Base-by-base conservation (phyloP, 148 eudicot species). In the Amaranthus hypochondriacus region DNA sequence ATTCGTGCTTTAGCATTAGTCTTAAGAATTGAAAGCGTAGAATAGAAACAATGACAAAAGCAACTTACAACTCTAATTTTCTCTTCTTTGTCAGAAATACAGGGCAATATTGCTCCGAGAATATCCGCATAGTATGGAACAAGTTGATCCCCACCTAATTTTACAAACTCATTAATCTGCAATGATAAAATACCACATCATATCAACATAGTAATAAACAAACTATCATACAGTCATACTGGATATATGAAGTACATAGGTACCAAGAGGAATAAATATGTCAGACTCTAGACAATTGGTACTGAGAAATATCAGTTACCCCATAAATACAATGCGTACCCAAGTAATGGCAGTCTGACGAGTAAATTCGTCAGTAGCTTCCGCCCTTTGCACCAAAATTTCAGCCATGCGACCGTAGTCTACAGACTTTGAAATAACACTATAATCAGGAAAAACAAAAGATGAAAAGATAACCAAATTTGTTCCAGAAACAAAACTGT, bases 321-420 rank as follows among this genome's bases (percentile, higher is more conserved):
- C n/a, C 63, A 39, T 28, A 63, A 47, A 13, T 44, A 12, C 68
- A 73, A 63, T 50, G 62, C 87, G 79, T 89, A 95, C 99, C 99
- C 99, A 95, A 46, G 99, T 95, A 73, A 92, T 95, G 62, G 99
- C 91, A 80, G 97, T 95, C 86, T 87, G 87, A 50, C 99, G 87
- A 70, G 99, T 95, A 77, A 92, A 95, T 81, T 84, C 99, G 86
- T 95, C 99, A 59, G 82, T 73, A 48, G 97, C 88, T 77, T 86
- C 84, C 50, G 99, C 99, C 84, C 99, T 89, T 72, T 92, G 92
- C 69, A 95, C 96, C 84, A 95, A 84, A 76, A 95, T 95, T 87
- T 95, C 94, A 78, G 97, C 97, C 97, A 95, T 92, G 83, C 99
- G 97, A 80, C 99, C 99, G 85, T 92, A 95, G 84, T 95, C 99